Percentiles rank a stretch among this genome's conserved stretches.
Conservation (phyloP, 2,329 filamentous ascomycete genomes). For the Onygenales sp. region DNA sequence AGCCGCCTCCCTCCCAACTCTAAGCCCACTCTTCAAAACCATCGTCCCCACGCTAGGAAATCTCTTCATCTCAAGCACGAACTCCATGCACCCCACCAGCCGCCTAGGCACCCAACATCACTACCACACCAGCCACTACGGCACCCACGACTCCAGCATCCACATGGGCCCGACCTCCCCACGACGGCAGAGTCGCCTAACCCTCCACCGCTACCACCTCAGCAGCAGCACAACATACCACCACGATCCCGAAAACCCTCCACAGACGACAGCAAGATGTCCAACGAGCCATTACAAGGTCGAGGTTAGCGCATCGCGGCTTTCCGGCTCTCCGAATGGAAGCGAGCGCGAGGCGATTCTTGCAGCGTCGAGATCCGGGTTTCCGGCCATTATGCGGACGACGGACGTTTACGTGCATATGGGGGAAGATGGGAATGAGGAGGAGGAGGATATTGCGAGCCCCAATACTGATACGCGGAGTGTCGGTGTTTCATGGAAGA, state of each 20-base stretch:
- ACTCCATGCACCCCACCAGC: constrained; percentile 1
- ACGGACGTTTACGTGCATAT: constrained; percentile 13
- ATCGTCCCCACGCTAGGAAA: constrained; percentile 3
- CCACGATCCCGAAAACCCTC: neutral
- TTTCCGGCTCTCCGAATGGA: neutral
- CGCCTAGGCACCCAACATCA: neutral
- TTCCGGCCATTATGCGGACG: constrained; percentile 11
- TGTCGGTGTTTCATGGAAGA: neutral
- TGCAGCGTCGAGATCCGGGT: neutral
- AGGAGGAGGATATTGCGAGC: neutral
- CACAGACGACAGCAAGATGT: neutral
- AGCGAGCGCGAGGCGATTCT: neutral
- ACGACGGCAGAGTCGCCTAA: neutral
- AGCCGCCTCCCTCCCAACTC: constrained; percentile 30
- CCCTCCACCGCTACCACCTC: neutral
- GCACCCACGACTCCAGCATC: neutral
- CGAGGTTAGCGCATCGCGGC: constrained; percentile 8
- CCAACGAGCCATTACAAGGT: constrained; percentile 10
- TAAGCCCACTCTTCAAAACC: constrained; percentile 27
- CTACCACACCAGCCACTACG: neutral
- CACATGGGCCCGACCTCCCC: constrained; percentile 3
- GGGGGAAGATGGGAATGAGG: constrained; percentile 4
- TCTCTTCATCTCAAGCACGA: neutral
- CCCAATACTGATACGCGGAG: neutral
- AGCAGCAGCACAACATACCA: neutral